A percentile compares a stretch with the other conserved stretches of the same genome.
phyloP scores from a whole-genome alignment of 305 asterid species.

The Fraxinus paxiana region DNA sequence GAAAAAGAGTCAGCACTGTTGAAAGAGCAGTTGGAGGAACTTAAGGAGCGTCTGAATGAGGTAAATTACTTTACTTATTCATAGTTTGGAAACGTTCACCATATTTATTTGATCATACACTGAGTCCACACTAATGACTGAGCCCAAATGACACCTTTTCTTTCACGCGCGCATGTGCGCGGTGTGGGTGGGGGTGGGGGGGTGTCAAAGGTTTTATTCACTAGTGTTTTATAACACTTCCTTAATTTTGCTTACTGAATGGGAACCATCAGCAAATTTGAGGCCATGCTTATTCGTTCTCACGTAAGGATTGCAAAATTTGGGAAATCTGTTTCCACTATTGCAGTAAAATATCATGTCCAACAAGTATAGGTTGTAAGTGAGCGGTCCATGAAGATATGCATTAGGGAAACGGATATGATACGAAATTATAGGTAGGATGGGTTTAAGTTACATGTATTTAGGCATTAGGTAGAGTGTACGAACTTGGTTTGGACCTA shows the following conservation, averaged over 20 bases:
- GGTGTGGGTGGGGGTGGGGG: neutral
- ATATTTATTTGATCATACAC: constrained; percentile 1
- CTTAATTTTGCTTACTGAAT: neutral
- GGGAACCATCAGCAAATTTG: neutral
- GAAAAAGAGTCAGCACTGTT: constrained; percentile 68
- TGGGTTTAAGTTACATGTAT: neutral
- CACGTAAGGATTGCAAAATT: too few relatives aligned
- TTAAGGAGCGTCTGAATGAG: constrained; percentile 58
- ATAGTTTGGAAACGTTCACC: constrained; percentile 1
- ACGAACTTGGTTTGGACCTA: neutral
- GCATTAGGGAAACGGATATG: neutral
- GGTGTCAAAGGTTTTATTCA: neutral
- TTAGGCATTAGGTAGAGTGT: neutral
- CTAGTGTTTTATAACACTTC: neutral
- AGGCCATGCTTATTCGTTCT: neutral
- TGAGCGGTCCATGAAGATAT: neutral
- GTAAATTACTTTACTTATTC: constrained; percentile 33
- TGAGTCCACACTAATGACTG: constrained; percentile 11
- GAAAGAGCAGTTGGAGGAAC: constrained; percentile 61
- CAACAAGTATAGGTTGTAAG: neutral
- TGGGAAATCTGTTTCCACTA: neutral
- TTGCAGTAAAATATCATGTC: neutral
- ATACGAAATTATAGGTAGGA: neutral
- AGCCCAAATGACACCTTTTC: constrained; percentile 9
- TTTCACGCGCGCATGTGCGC: neutral